Conservation (phyloP, 1,139 yeast species). For the Candida tetrigidarum region DNA sequence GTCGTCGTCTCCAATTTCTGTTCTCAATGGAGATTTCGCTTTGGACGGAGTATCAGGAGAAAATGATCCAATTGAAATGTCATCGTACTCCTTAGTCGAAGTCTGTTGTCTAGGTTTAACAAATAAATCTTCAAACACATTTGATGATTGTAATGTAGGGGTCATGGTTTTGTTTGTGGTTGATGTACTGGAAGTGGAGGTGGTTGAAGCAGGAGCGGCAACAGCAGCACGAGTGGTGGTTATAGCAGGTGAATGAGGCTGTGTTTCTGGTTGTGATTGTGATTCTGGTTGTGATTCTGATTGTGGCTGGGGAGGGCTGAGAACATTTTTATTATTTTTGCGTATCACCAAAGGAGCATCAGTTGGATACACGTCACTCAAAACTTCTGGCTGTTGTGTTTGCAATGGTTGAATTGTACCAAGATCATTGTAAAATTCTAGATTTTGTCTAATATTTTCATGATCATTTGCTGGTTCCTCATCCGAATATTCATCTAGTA, state of each 20-base stretch:
- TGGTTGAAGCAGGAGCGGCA: constrained; percentile 10
- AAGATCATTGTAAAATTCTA: constrained; percentile 13
- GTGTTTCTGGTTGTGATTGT: too few species aligned
- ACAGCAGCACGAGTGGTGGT: too few species aligned
- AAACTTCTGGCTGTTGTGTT: constrained; percentile 36
- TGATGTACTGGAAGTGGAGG: too few species aligned
- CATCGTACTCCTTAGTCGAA: constrained; percentile 17
- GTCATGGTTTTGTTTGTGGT: constrained; percentile 6
- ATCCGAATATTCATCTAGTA: constrained; percentile 25
- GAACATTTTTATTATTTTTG: constrained; percentile 22
- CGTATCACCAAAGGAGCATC: constrained; percentile 44
- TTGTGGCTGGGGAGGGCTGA: neutral
- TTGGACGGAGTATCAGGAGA: constrained; percentile 40
- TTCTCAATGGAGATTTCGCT: constrained; percentile 16
- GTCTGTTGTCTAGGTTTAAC: constrained; percentile 11
- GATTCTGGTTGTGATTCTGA: too few species aligned
- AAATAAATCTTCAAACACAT: constrained; percentile 11
- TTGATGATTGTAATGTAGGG: constrained; percentile 9
- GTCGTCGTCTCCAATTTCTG: constrained; percentile 10
- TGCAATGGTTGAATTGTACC: constrained; percentile 9
- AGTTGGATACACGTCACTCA: constrained; percentile 46
- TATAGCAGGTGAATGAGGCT: too few species aligned
- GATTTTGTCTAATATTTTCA: constrained; percentile 16
- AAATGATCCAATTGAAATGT: constrained; percentile 36
- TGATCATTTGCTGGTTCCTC: constrained; percentile 17